Evolutionary conservation across 805 yeast genomes (phyloP).

Genomic region (Candida quercuum): DNA sequence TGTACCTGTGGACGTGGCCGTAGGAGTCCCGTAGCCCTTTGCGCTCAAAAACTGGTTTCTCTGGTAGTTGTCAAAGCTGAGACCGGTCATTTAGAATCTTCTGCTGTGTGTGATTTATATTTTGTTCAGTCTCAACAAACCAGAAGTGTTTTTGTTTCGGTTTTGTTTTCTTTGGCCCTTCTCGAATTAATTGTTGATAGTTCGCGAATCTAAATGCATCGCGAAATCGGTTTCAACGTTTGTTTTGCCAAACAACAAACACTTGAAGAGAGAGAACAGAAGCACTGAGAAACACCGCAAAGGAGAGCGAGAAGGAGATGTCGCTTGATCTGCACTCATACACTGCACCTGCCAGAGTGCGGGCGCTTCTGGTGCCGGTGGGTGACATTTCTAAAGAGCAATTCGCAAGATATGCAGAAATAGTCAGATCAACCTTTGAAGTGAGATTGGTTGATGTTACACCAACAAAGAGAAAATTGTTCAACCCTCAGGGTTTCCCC

Average conservation of each 20-base stretch:
- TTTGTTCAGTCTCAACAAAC: no score
- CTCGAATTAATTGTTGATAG: background rate
- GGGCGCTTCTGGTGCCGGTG: slow-evolving; percentile 63
- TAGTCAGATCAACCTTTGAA: slow-evolving; percentile 47
- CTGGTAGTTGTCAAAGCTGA: slow-evolving; percentile 88
- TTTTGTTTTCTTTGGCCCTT: background rate
- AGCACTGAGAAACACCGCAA: background rate
- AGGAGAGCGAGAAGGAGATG: background rate
- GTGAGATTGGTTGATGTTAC: slow-evolving; percentile 73
- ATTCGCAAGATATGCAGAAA: slow-evolving; percentile 33
- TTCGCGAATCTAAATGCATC: background rate
- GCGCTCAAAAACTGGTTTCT: slow-evolving; percentile 74
- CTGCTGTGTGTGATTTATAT: background rate
- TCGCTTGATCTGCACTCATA: slow-evolving; percentile 39
- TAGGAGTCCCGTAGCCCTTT: slow-evolving; percentile 73
- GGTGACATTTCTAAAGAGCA: slow-evolving; percentile 39
- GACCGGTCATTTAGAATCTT: slow-evolving; percentile 63
- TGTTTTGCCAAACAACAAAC: background rate
- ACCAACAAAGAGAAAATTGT: slow-evolving; percentile 51
- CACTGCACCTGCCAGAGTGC: slow-evolving; percentile 61
- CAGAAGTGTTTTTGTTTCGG: background rate
- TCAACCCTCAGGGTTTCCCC: slow-evolving; percentile 85
- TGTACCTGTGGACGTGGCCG: slow-evolving; percentile 97
- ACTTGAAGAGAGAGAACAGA: no score
- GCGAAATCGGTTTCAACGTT: background rate